Evolutionary conservation across 108 stramenopile genomes (phyloP).

Genomic region (Chaetoceros muelleri): DNA sequence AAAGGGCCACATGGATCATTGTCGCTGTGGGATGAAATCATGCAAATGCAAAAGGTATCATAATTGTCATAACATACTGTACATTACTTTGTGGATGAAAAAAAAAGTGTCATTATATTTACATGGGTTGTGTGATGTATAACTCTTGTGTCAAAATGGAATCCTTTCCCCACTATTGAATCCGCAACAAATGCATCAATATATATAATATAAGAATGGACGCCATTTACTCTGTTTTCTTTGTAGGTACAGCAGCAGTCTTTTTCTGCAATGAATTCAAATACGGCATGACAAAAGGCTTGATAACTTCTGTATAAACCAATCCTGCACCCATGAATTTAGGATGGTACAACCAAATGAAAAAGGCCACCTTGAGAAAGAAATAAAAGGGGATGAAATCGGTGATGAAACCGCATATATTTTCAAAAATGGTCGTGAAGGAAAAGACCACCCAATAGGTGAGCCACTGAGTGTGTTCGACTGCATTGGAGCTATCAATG

Average conservation of each 20-base stretch:
- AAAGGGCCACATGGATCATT: background rate
- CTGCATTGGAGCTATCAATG: constrained; percentile 61
- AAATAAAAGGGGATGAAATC: constrained; percentile 73
- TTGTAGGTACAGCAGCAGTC: background rate
- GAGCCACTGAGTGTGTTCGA: constrained; percentile 91
- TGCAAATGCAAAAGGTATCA: too few species aligned
- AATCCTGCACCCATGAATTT: constrained; percentile 62
- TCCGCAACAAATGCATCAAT: too few species aligned
- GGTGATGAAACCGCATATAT: constrained; percentile 29
- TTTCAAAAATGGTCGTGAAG: constrained; percentile 59
- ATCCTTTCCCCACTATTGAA: too few species aligned
- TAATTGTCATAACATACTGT: too few species aligned
- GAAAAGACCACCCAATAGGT: constrained; percentile 97
- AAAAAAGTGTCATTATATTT: too few species aligned
- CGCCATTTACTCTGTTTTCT: too few species aligned
- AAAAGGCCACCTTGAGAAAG: constrained; percentile 58
- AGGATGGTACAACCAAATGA: constrained; percentile 82
- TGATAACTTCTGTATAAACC: constrained; percentile 53
- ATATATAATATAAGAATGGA: too few species aligned
- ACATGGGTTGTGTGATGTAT: too few species aligned
- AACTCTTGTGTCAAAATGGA: too few species aligned
- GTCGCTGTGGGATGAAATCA: too few species aligned
- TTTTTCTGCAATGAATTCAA: constrained; percentile 12
- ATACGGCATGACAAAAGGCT: constrained; percentile 49
- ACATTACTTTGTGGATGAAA: too few species aligned